Evolutionary conservation across 1,284 basidiomycete species (phyloP).

Genomic region (Microbotryum scabiosae): DNA sequence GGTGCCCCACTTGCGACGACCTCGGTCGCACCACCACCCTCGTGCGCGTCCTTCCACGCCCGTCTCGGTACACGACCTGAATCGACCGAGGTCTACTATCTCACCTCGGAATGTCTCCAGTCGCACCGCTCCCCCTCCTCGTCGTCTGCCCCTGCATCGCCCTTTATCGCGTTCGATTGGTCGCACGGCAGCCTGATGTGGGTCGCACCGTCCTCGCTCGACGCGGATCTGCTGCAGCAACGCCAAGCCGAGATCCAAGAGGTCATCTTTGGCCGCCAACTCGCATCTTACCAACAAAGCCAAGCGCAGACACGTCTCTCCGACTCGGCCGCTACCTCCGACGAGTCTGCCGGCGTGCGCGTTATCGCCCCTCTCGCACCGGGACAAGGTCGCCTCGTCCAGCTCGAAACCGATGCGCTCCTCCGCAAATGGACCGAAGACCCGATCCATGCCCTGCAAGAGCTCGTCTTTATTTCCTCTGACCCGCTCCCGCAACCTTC

Average conservation of each 20-base stretch:
- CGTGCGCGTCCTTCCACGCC: conserved; percentile 3
- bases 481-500: neutral
- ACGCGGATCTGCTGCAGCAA: neutral
- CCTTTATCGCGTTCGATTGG: neutral
- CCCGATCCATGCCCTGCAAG: neutral
- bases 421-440: neutral
- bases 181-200: neutral
- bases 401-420: neutral
- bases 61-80: neutral
- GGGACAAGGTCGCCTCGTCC: neutral
- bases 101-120: neutral
- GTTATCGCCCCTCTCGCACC: neutral
- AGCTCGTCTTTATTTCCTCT: neutral
- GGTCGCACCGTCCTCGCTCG: neutral
- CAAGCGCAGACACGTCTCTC: neutral
- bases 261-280: no score
- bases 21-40: neutral
- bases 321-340: neutral
- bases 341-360: neutral
- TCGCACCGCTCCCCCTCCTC: neutral
- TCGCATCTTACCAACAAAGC: neutral
- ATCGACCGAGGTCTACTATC: neutral
- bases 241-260: no score
- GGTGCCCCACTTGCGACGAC: neutral
- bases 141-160: neutral